Evolutionary conservation across 805 yeast species (phyloP).

Genomic region (Kodamaea nitidulidarum): DNA sequence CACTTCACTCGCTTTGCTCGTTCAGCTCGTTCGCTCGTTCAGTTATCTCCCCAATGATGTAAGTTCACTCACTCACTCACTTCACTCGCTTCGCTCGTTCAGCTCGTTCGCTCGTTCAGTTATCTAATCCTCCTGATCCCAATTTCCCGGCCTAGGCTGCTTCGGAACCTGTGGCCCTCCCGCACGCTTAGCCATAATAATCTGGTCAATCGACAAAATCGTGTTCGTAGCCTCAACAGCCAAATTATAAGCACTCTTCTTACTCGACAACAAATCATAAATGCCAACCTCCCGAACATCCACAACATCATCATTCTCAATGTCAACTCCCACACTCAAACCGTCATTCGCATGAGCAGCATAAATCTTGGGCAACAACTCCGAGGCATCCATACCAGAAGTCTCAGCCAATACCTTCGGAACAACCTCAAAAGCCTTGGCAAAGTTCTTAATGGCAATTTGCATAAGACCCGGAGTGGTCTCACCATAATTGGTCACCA

Average conservation of each 20-base stretch:
- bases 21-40: too few relatives aligned
- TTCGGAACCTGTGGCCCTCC: constrained; percentile 93
- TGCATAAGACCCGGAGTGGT: constrained; percentile 90
- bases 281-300: constrained; percentile 70
- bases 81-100: neutral
- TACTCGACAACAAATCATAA: constrained; percentile 74
- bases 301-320: constrained; percentile 61
- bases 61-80: neutral
- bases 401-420: constrained; percentile 94
- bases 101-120: neutral
- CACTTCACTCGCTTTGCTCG: too few relatives aligned
- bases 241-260: constrained; percentile 81
- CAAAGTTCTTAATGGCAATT: constrained; percentile 90
- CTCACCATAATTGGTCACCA: constrained; percentile 83
- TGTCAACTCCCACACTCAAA: constrained; percentile 77
- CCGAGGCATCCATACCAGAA: constrained; percentile 86
- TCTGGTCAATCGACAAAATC: constrained; percentile 88
- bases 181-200: constrained; percentile 97
- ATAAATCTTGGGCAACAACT: constrained; percentile 82
- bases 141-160: constrained; percentile 85
- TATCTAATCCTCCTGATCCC: constrained; percentile 85
- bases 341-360: constrained; percentile 69
- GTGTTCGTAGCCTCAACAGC: constrained; percentile 96
- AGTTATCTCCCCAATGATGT: too few relatives aligned
- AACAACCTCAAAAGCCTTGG: constrained; percentile 89